Conservation (phyloP, 192 early-diverging fungal genomes). For the Backusella macrospora region DNA sequence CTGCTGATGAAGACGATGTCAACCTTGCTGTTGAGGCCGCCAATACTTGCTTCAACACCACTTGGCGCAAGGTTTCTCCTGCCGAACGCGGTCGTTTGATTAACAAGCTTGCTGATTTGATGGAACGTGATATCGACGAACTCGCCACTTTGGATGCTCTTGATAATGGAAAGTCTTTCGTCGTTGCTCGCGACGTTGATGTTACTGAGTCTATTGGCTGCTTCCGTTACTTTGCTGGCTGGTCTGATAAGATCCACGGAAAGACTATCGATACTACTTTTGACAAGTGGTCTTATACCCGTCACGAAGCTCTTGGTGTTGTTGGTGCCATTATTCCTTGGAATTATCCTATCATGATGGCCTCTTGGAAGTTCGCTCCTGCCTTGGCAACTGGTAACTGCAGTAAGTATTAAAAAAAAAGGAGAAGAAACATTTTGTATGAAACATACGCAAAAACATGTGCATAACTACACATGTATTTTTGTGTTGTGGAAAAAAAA, state of each 20-base stretch:
- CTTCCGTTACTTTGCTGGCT: constrained; percentile 80
- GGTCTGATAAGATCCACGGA: constrained; percentile 63
- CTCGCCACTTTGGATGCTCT: constrained; percentile 64
- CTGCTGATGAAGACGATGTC: constrained; percentile 61
- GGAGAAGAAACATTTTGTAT: neutral
- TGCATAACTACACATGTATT: neutral
- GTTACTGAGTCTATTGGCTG: constrained; percentile 64
- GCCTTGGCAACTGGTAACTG: constrained; percentile 74
- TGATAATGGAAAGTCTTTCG: constrained; percentile 79
- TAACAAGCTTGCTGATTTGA: constrained; percentile 59
- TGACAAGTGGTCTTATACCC: constrained; percentile 52
- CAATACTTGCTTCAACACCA: constrained; percentile 38
- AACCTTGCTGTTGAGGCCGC: constrained; percentile 69
- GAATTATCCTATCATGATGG: constrained; percentile 69
- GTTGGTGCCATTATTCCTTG: constrained; percentile 77
- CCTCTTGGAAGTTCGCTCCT: constrained; percentile 78
- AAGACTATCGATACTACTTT: constrained; percentile 51
- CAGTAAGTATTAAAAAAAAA: constrained; percentile 24
- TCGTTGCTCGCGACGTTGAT: constrained; percentile 61
- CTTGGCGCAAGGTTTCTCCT: constrained; percentile 56
- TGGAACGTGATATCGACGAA: constrained; percentile 51
- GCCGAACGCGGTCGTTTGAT: constrained; percentile 54
- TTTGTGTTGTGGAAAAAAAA: neutral
- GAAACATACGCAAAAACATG: neutral
- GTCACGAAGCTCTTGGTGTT: constrained; percentile 68